Conservation (phyloP, 257 asterid species). For the Ballota nigra region DNA sequence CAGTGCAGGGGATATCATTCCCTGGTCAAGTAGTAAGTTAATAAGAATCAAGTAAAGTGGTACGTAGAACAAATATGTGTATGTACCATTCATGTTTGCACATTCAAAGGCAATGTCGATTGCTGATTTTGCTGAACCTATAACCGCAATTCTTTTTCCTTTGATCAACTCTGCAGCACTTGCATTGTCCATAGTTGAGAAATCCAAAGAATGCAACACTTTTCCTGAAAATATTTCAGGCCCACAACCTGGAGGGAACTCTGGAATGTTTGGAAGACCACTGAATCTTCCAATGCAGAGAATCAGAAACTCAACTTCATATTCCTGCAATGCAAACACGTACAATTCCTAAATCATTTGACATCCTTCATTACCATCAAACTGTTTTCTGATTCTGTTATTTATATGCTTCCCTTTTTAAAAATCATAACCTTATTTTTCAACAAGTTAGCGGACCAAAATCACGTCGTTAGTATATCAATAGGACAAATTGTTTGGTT, state of each 20-base stretch:
- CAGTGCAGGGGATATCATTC: conserved; percentile 46
- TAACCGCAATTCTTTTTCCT: conserved; percentile 41
- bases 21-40: conserved; percentile 8
- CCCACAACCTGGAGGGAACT: conserved; percentile 38
- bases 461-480: too few relatives aligned
- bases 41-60: conserved; percentile 7
- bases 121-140: conserved; percentile 59
- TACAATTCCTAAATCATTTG: background rate
- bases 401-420: too few relatives aligned
- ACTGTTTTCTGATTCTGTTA: too few relatives aligned
- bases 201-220: conserved; percentile 56
- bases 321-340: conserved; percentile 44
- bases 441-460: too few relatives aligned
- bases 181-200: conserved; percentile 42
- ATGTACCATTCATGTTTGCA: conserved; percentile 41
- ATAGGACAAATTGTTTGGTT: too few relatives aligned
- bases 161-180: conserved; percentile 41
- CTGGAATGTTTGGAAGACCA: conserved; percentile 55
- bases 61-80: background rate
- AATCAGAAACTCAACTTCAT: conserved; percentile 48
- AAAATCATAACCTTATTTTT: too few relatives aligned
- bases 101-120: conserved; percentile 50
- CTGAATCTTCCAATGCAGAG: conserved; percentile 65
- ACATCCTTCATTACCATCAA: too few relatives aligned
- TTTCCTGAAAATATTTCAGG: conserved; percentile 50